Percentiles rank a stretch among this genome's conserved stretches.
These are phyloP conservation scores for Tylopilus orsonianus DNA, from an alignment of 1,284 basidiomycete genomes.

Conservation along the genomic window DNA sequence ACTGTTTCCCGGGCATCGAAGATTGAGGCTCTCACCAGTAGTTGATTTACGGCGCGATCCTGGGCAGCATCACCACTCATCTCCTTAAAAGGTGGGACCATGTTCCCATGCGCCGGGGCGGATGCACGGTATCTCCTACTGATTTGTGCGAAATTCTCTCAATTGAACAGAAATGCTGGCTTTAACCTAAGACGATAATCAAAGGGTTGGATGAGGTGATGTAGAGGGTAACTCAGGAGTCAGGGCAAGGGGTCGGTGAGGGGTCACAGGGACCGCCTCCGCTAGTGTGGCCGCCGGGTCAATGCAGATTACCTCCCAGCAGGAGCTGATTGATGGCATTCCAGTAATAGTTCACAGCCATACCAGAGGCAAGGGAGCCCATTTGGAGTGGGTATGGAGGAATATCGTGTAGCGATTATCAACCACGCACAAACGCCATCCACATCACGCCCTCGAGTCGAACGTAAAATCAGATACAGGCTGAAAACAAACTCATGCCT, in stretches of 20 bases:
- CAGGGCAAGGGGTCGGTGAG: constrained; percentile 15
- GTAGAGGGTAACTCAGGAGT: constrained; percentile 13
- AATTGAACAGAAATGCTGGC: background rate
- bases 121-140: background rate
- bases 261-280: background rate
- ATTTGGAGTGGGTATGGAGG: constrained; percentile 2
- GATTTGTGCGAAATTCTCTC: constrained; percentile 2
- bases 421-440: constrained; percentile 24
- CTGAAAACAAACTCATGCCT: constrained; percentile 18
- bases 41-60: constrained; percentile 17
- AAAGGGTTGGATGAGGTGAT: constrained; percentile 14
- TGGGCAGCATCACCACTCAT: constrained; percentile 7
- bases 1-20: constrained; percentile 5
- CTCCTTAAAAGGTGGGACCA: constrained; percentile 7
- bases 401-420: constrained; percentile 16
- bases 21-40: constrained; percentile 7
- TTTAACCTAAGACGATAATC: background rate
- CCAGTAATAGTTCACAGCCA: too few relatives aligned
- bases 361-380: too few relatives aligned
- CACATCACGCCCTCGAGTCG: constrained; percentile 7
- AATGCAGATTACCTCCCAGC: background rate
- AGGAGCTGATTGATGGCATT: too few relatives aligned
- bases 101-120: constrained; percentile 20
- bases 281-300: background rate
- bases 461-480: constrained; percentile 25